Evolutionary conservation across 768 basidiomycete species (phyloP).

Genomic region (Termitomyces sp.): DNA sequence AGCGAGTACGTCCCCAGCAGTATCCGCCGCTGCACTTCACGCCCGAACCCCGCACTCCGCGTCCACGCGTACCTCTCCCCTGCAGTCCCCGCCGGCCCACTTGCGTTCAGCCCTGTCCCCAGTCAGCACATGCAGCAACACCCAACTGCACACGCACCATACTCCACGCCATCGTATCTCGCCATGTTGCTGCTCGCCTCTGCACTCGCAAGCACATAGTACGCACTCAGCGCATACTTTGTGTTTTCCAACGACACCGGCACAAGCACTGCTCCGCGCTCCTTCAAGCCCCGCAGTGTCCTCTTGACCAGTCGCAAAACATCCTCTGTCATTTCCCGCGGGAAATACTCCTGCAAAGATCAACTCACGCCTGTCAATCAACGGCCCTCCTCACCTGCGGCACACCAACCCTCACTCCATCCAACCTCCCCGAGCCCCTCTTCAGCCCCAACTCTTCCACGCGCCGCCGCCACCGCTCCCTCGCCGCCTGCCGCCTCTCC

Average conservation of each 20-base stretch:
- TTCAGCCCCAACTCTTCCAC: conserved; percentile 9
- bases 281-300: conserved; percentile 33
- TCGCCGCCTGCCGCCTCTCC: conserved; percentile 25
- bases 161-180: conserved; percentile 84
- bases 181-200: conserved; percentile 93
- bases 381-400: conserved; percentile 47
- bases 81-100: conserved; percentile 31
- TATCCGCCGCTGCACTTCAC: conserved; percentile 82
- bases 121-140: neutral
- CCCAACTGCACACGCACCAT: conserved; percentile 39
- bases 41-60: conserved; percentile 70
- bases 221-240: conserved; percentile 78
- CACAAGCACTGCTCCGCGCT: conserved; percentile 59
- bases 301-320: conserved; percentile 42
- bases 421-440: conserved; percentile 19
- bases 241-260: conserved; percentile 70
- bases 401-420: conserved; percentile 66
- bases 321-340: conserved; percentile 49
- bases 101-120: conserved; percentile 44
- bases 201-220: conserved; percentile 93
- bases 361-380: neutral
- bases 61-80: conserved; percentile 58
- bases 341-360: conserved; percentile 67
- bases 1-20: conserved; percentile 89
- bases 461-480: conserved; percentile 8